These are phyloP conservation scores for Coffea eugenioides DNA, from an alignment of 257 asterid genomes.

Conservation along the genomic window DNA sequence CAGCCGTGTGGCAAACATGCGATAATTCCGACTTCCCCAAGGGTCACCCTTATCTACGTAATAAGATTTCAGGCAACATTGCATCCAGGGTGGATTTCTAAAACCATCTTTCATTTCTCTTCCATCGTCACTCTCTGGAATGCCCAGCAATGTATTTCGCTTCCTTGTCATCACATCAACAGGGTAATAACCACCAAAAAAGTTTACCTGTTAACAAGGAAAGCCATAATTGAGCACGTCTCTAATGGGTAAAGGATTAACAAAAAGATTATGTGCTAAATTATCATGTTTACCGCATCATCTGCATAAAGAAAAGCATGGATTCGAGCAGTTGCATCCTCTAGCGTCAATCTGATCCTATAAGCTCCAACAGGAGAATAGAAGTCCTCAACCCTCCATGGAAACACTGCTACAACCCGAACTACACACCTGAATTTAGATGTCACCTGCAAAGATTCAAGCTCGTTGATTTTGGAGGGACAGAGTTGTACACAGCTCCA, in stretches of 20 bases:
- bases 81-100: conserved; percentile 75
- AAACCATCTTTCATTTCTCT: conserved; percentile 18
- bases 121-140: conserved; percentile 21
- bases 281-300: conserved; percentile 59
- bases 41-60: conserved; percentile 37
- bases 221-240: neutral
- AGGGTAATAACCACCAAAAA: conserved; percentile 45
- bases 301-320: conserved; percentile 68
- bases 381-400: conserved; percentile 57
- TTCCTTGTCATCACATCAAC: conserved; percentile 38
- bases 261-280: neutral
- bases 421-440: conserved; percentile 62
- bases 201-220: conserved; percentile 35
- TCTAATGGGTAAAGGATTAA: neutral
- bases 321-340: conserved; percentile 90
- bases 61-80: conserved; percentile 67
- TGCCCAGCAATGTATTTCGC: conserved; percentile 59
- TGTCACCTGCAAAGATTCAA: conserved; percentile 50
- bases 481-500: neutral
- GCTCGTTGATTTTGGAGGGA: conserved; percentile 14
- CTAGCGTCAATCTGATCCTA: conserved; percentile 75
- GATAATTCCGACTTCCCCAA: conserved; percentile 67
- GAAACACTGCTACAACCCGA: conserved; percentile 62
- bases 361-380: conserved; percentile 52
- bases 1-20: conserved; percentile 50